phyloP scores from a whole-genome alignment of 2,329 filamentous ascomycete genomes.

The Neobulgaria alba region DNA sequence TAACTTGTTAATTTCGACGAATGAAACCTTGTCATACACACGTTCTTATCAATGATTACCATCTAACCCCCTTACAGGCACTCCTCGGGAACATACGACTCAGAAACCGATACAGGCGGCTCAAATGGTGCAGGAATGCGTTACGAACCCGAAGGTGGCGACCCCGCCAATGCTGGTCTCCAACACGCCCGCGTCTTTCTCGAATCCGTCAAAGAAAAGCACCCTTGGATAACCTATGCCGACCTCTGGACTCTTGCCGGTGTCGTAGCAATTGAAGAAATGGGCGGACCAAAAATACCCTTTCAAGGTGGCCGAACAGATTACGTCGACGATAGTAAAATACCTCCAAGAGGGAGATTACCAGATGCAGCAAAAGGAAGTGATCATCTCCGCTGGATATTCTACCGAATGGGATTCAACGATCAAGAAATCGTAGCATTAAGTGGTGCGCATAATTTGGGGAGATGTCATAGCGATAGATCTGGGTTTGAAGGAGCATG shows the following conservation, averaged over 20 bases:
- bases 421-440: slow-evolving; percentile 52
- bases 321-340: slow-evolving; percentile 49
- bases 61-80: too few species aligned
- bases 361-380: slow-evolving; percentile 45
- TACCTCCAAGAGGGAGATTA: slow-evolving; percentile 48
- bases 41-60: too few species aligned
- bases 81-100: slow-evolving; percentile 54
- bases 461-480: slow-evolving; percentile 45
- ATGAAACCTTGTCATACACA: too few species aligned
- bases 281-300: slow-evolving; percentile 48
- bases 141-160: slow-evolving; percentile 54
- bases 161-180: slow-evolving; percentile 56
- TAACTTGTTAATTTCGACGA: too few species aligned
- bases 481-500: slow-evolving; percentile 50
- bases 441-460: slow-evolving; percentile 47
- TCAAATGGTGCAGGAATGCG: slow-evolving; percentile 59
- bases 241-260: slow-evolving; percentile 58
- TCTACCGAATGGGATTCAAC: slow-evolving; percentile 52
- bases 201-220: slow-evolving; percentile 49
- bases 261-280: slow-evolving; percentile 47
- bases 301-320: slow-evolving; percentile 54
- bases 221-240: slow-evolving; percentile 57
- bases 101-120: slow-evolving; percentile 50
- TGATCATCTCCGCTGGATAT: slow-evolving; percentile 46
- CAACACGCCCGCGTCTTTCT: slow-evolving; percentile 56